phyloP scores from a whole-genome alignment of 2,329 filamentous ascomycete species.

The Elsinoe necatrix region DNA sequence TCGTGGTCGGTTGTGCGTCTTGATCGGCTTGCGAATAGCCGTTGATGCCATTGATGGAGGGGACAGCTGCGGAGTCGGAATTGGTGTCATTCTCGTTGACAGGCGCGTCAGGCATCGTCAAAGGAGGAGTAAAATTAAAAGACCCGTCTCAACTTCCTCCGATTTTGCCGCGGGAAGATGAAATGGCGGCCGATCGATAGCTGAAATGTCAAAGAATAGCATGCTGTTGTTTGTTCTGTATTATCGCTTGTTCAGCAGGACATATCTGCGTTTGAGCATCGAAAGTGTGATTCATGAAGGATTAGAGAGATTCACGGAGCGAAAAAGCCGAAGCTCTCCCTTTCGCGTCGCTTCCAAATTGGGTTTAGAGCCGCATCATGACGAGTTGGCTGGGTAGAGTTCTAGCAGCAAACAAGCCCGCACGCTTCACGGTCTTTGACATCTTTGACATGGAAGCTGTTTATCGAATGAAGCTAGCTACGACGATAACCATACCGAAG shows the following conservation, averaged over 20 bases:
- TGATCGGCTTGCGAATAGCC: constrained; percentile 15
- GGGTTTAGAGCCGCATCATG: constrained; percentile 26
- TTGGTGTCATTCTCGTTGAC: constrained; percentile 22
- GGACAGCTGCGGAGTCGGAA: constrained; percentile 15
- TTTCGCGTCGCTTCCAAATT: constrained; percentile 15
- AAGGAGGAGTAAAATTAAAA: constrained; percentile 22
- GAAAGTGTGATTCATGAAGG: constrained; percentile 14
- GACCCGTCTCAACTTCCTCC: constrained; percentile 24
- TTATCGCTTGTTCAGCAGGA: constrained; percentile 24
- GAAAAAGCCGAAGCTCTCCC: constrained; percentile 7
- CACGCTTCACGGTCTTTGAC: too few relatives aligned
- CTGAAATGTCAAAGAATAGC: constrained; percentile 17
- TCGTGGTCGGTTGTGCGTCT: neutral
- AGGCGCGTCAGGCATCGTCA: constrained; percentile 24
- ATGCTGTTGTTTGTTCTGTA: constrained; percentile 28
- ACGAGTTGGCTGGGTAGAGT: constrained; percentile 1
- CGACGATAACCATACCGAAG: neutral
- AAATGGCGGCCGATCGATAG: constrained; percentile 19
- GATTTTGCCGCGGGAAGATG: constrained; percentile 1
- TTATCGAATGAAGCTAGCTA: too few relatives aligned
- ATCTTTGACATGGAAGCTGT: neutral
- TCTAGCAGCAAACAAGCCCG: too few relatives aligned
- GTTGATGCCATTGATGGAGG: constrained; percentile 16
- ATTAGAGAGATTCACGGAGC: constrained; percentile 1
- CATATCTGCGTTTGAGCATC: constrained; percentile 22